Evolutionary conservation across 257 asterid species (phyloP).

Genomic region (Solanum phureja): DNA sequence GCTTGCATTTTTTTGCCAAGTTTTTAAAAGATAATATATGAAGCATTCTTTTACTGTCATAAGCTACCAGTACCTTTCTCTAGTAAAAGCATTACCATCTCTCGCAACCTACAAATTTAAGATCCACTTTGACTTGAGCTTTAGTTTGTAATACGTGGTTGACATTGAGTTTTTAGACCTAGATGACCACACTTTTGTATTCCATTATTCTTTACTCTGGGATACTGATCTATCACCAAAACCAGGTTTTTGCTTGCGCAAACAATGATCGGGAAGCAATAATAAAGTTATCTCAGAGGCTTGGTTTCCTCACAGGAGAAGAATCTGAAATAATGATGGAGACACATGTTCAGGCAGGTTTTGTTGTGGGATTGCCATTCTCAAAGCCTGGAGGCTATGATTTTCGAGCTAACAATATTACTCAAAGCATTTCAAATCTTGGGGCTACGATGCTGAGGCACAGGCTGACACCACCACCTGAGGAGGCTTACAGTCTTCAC

Average conservation of each 20-base stretch:
- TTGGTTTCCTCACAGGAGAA: constrained; percentile 86
- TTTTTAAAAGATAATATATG: neutral
- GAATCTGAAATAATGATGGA: constrained; percentile 86
- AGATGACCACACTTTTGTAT: neutral
- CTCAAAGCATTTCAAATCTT: constrained; percentile 68
- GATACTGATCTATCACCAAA: neutral
- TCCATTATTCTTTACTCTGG: neutral
- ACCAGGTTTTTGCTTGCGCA: constrained; percentile 85
- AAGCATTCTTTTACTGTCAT: neutral
- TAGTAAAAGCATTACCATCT: neutral
- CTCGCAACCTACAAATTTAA: neutral
- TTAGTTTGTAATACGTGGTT: neutral
- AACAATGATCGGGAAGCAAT: constrained; percentile 64
- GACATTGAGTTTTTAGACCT: neutral
- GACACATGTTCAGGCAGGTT: constrained; percentile 92
- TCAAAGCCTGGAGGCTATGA: constrained; percentile 71
- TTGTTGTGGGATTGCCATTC: constrained; percentile 88
- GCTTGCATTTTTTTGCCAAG: neutral
- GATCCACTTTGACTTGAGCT: neutral
- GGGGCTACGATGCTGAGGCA: constrained; percentile 94
- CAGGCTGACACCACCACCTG: constrained; percentile 90
- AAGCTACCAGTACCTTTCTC: neutral
- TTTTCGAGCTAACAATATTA: constrained; percentile 67
- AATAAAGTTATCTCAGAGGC: constrained; percentile 79
- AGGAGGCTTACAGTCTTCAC: constrained; percentile 96